Conservation (phyloP, 176 grass and related monocot species). For the Poa annua region DNA sequence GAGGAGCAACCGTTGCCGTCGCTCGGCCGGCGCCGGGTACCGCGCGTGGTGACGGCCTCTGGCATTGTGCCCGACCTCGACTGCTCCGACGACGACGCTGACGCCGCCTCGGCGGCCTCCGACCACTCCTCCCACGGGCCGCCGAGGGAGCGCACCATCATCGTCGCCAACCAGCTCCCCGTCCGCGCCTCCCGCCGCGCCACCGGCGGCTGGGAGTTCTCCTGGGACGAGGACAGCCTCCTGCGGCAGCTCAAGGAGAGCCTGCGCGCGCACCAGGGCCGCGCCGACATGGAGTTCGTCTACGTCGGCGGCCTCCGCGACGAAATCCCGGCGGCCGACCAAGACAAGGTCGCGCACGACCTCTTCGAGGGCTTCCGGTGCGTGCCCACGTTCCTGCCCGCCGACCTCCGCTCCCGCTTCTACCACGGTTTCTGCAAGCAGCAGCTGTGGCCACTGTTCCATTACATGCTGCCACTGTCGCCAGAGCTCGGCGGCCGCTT, state of each 20-base stretch:
- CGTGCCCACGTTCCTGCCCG: constrained; percentile 81
- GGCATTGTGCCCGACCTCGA: constrained; percentile 91
- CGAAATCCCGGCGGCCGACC: constrained; percentile 65
- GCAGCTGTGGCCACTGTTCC: constrained; percentile 98
- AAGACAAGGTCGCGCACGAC: constrained; percentile 69
- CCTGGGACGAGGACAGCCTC: constrained; percentile 85
- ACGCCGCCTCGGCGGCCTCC: constrained; percentile 51
- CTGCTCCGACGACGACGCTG: constrained; percentile 61
- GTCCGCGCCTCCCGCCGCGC: constrained; percentile 50
- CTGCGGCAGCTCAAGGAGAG: constrained; percentile 83
- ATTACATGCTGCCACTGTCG: constrained; percentile 98
- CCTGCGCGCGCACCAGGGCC: constrained; percentile 53
- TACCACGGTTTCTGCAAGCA: constrained; percentile 98
- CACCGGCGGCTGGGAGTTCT: constrained; percentile 58
- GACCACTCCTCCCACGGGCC: constrained; percentile 52
- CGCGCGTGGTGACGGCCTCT: constrained; percentile 74
- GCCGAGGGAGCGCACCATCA: constrained; percentile 73
- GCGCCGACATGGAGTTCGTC: constrained; percentile 76
- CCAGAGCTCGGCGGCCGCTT: constrained; percentile 90
- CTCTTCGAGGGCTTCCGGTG: constrained; percentile 76
- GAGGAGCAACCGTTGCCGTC: constrained; percentile 41
- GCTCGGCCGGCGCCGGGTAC: constrained; percentile 63
- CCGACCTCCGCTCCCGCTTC: constrained; percentile 69
- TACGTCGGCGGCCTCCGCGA: constrained; percentile 84
- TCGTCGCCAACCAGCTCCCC: constrained; percentile 96